Percentiles rank a stretch among this genome's conserved stretches.
Conservation (phyloP, 352 stramenopile species). For the Phytophthora palmivora region DNA sequence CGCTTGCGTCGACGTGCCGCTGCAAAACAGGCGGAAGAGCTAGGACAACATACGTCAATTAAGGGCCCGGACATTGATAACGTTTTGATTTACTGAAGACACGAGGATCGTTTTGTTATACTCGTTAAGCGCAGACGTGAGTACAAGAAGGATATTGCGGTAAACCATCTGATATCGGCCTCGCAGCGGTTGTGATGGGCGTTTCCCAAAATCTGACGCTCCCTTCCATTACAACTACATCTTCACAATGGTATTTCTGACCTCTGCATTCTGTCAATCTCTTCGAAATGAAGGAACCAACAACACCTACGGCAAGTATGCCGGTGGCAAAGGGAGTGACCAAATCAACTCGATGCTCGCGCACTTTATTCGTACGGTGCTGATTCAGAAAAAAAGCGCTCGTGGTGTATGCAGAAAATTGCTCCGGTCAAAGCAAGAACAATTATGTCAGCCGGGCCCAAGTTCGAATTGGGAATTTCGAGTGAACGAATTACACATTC, state of each 20-base stretch:
- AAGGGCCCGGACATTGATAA: constrained; percentile 8
- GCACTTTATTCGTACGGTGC: constrained; percentile 9
- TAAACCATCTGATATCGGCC: too few species aligned
- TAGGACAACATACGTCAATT: constrained; percentile 17
- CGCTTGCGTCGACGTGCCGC: constrained; percentile 1
- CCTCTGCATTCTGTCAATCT: constrained; percentile 22
- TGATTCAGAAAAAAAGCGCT: constrained; percentile 6
- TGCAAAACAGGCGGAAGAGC: constrained; percentile 18
- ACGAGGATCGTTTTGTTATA: neutral
- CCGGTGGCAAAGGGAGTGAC: constrained; percentile 5
- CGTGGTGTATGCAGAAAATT: constrained; percentile 25
- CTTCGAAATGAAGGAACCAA: constrained; percentile 19
- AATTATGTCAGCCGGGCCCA: constrained; percentile 16
- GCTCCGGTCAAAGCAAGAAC: constrained; percentile 26
- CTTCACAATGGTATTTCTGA: constrained; percentile 34
- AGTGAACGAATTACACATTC: constrained; percentile 23
- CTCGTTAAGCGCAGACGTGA: constrained; percentile 1
- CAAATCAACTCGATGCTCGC: constrained; percentile 13
- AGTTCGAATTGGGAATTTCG: constrained; percentile 13
- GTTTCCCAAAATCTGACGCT: constrained; percentile 32
- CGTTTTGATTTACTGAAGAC: constrained; percentile 3
- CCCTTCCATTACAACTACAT: constrained; percentile 5
- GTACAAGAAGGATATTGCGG: constrained; percentile 19
- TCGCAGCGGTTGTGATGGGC: constrained; percentile 23
- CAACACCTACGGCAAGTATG: constrained; percentile 12